These are phyloP conservation scores for Eucalyptus albens DNA, from an alignment of 345 rosid genomes.

Conservation along the genomic window DNA sequence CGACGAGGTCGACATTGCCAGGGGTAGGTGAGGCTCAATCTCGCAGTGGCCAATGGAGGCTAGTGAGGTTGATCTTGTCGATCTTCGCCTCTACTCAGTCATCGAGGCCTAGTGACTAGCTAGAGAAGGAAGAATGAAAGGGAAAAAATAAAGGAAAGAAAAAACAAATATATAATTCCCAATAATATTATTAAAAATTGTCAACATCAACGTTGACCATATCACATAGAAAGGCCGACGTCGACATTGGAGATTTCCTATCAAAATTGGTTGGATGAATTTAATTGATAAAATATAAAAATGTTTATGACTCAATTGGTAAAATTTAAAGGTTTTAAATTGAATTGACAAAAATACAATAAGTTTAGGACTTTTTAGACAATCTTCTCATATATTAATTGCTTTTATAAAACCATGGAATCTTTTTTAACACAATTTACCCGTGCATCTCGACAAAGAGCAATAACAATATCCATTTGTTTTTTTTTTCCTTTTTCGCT, in stretches of 20 bases:
- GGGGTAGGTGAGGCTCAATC: not conserved
- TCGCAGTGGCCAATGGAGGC: not conserved
- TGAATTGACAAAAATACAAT: no score
- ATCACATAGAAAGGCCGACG: accelerated
- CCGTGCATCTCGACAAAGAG: not conserved
- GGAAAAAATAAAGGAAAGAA: no score
- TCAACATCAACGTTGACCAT: no score
- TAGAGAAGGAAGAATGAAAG: not conserved
- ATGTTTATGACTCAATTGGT: no score
- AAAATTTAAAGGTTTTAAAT: no score
- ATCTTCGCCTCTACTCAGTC: accelerated
- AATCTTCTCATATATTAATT: not conserved
- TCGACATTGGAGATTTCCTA: accelerated
- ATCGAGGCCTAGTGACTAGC: not conserved
- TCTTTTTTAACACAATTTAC: not conserved
- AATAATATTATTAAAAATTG: no score
- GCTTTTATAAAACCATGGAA: not conserved
- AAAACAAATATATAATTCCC: no score
- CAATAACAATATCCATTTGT: not conserved
- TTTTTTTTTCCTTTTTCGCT: not conserved
- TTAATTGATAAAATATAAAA: no score
- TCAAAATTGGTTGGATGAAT: accelerated
- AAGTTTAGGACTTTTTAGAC: no score
- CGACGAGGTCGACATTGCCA: accelerated
- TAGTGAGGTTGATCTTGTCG: not conserved